Base-by-base conservation (phyloP, 1,139 yeast genomes). In the Hansenula anomala region DNA sequence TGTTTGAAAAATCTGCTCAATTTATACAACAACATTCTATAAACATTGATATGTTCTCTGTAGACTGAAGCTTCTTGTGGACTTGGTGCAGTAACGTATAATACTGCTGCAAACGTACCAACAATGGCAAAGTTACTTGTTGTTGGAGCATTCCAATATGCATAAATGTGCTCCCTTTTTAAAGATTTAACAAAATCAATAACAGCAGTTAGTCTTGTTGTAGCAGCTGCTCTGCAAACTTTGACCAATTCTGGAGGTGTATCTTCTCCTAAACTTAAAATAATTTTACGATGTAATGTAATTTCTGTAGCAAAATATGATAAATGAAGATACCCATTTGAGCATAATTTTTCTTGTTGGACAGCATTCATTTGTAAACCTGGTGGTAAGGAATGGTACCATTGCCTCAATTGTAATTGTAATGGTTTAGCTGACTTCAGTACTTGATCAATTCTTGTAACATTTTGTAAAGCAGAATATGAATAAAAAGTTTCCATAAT, bases 281-380 rank as follows among this genome's bases (percentile, higher is more conserved):
- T 78, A 36, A 89, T 88, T 51, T 84, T 80, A 34, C 96, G 66
- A 59, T 89, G 96, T 30, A 89, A 65, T 0, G 94, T 83, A 32
- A 88, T 75, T 55, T 89, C 96, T 0, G 95, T 80, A 0, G 95
- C 92, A 64, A 88, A 85, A 60, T 89, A 88, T 1, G 95, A 86
- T 38, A 89, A 61, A 43, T 88, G 95, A 36, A 88, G 64, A 46
- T 85, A 80, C 0, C 95, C 95, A 59, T 82, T 84, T 6, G 78
- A 69, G 42, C 80, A 78, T 30, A 78, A 63, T 52, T 77, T 80
- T 36, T 86, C 66, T 6, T 82, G 78, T 46, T 73, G 78, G 10
- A 75, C 71, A 1, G 78, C 66, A 38, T 62, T 67, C 86, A 85
- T 81, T 41, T 81, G 88, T 28, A 88, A 63, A 41, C 74, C 76